Evolutionary conservation across 2,329 filamentous ascomycete species (phyloP), one percentile per base, ranked within the genome.

Genomic region (Hypoxylon sp.): DNA sequence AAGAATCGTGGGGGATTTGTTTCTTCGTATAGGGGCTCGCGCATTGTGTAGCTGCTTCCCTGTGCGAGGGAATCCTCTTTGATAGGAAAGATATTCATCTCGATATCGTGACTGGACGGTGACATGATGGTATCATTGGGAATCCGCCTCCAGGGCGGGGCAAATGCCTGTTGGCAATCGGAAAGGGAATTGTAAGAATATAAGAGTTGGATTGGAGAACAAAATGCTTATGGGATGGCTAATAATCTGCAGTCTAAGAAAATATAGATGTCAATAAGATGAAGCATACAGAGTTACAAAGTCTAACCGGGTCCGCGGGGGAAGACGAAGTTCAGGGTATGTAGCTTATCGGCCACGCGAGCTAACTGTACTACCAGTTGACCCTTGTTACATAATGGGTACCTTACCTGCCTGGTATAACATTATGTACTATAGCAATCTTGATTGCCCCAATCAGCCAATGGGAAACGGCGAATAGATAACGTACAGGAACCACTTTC

Each of bases 61-160:
- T 80, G 82, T 19, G 81, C 81, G 59, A 86, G 76, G 14, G 83
- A 84, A 71, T 90, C 88, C 68, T 90, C 87, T 73, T 86, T 87
- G 69, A 87, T 80, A 69, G 86, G 85, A 75, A 88, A 84, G 49
- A 85, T 85, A 73, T 86, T 87, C 75, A 90, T 82, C 75, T 88
- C 85, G 73, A 88, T 81, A 63, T 76, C 74, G 60, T 70, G 71
- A 64, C 69, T 75, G 43, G 73, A 73, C 28, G 75, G 68, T 64
- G 74, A 72, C 75, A 82, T 80, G 80, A 81, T 83, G 69, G 68
- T 68, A 34, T 53, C 58, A 55, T 57, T 43, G 62, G 56, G 9
- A 49, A 45, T 58, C 69, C 70, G 70, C 73, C 69, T 61, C 73
- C 11, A 56, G 69, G 65, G 69, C 69, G 72, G 70, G 65, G 53